These are phyloP conservation scores for Tolypocladium paradoxum DNA, from an alignment of 2,329 filamentous ascomycete species.

Conservation along the genomic window DNA sequence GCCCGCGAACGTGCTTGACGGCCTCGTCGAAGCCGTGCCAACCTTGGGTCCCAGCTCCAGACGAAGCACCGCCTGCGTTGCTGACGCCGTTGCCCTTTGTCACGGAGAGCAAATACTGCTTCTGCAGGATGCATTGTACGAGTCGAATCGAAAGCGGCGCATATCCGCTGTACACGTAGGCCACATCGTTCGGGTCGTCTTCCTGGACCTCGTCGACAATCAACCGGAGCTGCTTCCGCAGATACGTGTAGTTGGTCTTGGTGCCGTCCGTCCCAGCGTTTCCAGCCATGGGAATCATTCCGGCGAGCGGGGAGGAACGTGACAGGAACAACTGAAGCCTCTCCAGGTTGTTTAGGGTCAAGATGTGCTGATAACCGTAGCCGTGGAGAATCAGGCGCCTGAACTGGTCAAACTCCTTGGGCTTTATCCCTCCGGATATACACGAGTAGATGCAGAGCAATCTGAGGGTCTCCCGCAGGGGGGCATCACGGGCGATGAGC, in stretches of 20 bases:
- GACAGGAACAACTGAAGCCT: slow-evolving; percentile 80
- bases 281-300: slow-evolving; percentile 67
- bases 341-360: slow-evolving; percentile 81
- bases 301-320: slow-evolving; percentile 64
- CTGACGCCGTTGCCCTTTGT: slow-evolving; percentile 47
- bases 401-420: slow-evolving; percentile 82
- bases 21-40: slow-evolving; percentile 93
- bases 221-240: slow-evolving; percentile 76
- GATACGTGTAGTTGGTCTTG: slow-evolving; percentile 82
- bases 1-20: slow-evolving; percentile 75
- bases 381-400: slow-evolving; percentile 80
- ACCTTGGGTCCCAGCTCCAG: slow-evolving; percentile 57
- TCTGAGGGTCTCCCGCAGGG: slow-evolving; percentile 70
- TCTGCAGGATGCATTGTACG: slow-evolving; percentile 87
- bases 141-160: slow-evolving; percentile 85
- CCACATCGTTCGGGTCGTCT: slow-evolving; percentile 83
- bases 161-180: slow-evolving; percentile 97
- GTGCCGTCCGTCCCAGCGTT: slow-evolving; percentile 42
- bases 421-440: slow-evolving; percentile 77
- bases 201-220: slow-evolving; percentile 97
- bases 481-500: slow-evolving; percentile 78
- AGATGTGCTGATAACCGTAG: slow-evolving; percentile 88
- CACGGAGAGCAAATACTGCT: slow-evolving; percentile 66
- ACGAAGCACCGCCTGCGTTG: slow-evolving; percentile 13
- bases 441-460: slow-evolving; percentile 86